Percentiles rank a stretch among this genome's conserved stretches.
Conservation (phyloP, 2,329 filamentous ascomycete genomes). For the Lecanicillium sp. region DNA sequence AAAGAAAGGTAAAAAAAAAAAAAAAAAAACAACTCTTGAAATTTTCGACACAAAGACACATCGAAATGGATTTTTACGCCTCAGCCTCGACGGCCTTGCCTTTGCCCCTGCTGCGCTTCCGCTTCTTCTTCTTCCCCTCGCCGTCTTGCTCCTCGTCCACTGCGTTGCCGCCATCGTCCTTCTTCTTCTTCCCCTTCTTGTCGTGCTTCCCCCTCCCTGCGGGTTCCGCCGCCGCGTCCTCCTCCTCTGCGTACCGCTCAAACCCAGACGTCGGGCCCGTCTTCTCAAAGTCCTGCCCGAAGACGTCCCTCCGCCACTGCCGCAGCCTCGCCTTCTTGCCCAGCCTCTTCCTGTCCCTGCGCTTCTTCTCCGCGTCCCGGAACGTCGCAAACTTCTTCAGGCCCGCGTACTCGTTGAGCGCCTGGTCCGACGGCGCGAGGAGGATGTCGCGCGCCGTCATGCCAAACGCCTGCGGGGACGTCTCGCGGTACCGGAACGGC, state of each 20-base stretch:
- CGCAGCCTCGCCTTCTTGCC: slow-evolving; percentile 88
- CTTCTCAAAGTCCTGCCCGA: slow-evolving; percentile 52
- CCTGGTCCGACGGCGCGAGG: slow-evolving; percentile 74
- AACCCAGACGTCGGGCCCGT: slow-evolving; percentile 55
- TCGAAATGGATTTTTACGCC: slow-evolving; percentile 18
- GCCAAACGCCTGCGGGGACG: slow-evolving; percentile 82
- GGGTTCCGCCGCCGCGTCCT: slow-evolving; percentile 19
- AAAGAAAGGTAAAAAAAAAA: neutral
- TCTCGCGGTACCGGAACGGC: slow-evolving; percentile 87
- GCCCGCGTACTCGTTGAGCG: slow-evolving; percentile 84
- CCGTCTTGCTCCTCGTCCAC: slow-evolving; percentile 26
- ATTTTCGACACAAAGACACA: neutral
- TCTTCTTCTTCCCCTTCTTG: slow-evolving; percentile 21
- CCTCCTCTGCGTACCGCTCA: slow-evolving; percentile 32
- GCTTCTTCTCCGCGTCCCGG: slow-evolving; percentile 83
- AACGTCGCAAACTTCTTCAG: slow-evolving; percentile 93
- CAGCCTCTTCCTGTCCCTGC: slow-evolving; percentile 77
- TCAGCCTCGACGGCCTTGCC: slow-evolving; percentile 32
- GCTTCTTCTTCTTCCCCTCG: slow-evolving; percentile 27
- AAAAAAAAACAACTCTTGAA: too few relatives aligned
- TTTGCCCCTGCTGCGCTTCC: slow-evolving; percentile 45
- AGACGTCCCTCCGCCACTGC: slow-evolving; percentile 70
- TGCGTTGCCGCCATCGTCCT: slow-evolving; percentile 17
- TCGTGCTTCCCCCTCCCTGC: slow-evolving; percentile 14
- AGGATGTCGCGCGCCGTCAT: slow-evolving; percentile 87